A percentile compares a stretch with the other conserved stretches of the same genome.
Conservation (phyloP, 306 rosid species). For the Lathyrus tuberosus region DNA sequence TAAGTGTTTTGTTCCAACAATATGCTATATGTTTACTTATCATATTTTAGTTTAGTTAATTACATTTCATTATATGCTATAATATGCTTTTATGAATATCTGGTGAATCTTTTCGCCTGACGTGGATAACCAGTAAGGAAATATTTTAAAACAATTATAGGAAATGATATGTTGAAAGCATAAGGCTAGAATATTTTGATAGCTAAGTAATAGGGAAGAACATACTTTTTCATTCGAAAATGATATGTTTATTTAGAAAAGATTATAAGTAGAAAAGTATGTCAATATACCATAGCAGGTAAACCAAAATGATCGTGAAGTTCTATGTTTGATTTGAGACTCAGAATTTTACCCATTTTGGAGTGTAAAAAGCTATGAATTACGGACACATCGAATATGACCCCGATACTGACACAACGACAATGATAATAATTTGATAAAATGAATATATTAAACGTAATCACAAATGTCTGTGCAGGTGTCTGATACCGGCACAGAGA, state of each 20-base stretch:
- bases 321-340: conserved; percentile 1
- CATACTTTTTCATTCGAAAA: not conserved
- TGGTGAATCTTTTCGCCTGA: conserved; percentile 20
- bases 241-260: not conserved
- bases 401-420: no score
- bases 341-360: not conserved
- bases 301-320: not conserved
- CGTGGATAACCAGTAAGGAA: conserved; percentile 20
- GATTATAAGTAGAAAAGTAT: no score
- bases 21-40: no score
- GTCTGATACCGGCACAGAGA: no score
- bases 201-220: conserved; percentile 37
- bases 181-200: conserved; percentile 47
- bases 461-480: no score
- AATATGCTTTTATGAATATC: conserved; percentile 30
- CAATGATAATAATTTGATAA: no score
- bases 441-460: no score
- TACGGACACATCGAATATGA: no score
- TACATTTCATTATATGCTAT: no score
- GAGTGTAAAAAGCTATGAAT: not conserved
- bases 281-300: not conserved
- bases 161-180: conserved; percentile 42
- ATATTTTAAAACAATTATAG: conserved; percentile 3
- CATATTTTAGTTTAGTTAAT: no score
- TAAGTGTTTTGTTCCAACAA: no score